Evolutionary conservation across 345 rosid species (phyloP).

Genomic region (Pistacia vera): DNA sequence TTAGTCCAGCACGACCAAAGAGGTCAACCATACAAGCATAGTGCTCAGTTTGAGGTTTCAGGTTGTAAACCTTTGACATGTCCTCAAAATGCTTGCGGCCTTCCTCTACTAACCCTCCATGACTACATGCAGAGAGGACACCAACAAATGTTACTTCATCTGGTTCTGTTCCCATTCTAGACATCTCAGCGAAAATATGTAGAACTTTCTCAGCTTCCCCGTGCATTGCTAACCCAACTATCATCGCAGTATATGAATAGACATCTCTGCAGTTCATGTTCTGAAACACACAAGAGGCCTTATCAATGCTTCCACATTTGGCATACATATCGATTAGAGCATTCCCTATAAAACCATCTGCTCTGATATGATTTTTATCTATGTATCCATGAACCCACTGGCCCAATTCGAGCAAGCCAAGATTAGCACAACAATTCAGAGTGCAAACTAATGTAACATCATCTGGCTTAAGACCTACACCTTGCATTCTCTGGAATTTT

Average conservation of each 20-base stretch:
- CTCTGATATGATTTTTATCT: conserved; percentile 34
- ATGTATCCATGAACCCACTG: conserved; percentile 53
- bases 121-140: conserved; percentile 55
- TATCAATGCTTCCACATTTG: conserved; percentile 51
- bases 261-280: conserved; percentile 44
- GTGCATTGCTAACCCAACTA: conserved; percentile 53
- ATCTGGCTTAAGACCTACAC: conserved; percentile 36
- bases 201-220: conserved; percentile 46
- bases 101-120: conserved; percentile 52
- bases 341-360: conserved; percentile 49
- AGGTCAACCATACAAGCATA: conserved; percentile 67
- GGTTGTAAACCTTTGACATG: conserved; percentile 44
- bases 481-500: conserved; percentile 41
- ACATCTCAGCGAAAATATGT: conserved; percentile 48
- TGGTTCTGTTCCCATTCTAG: conserved; percentile 34
- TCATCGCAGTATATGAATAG: conserved; percentile 55
- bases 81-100: conserved; percentile 47
- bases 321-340: conserved; percentile 63
- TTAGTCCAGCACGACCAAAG: conserved; percentile 52
- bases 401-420: conserved; percentile 50
- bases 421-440: conserved; percentile 50
- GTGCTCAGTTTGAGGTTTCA: conserved; percentile 57
- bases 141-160: conserved; percentile 59
- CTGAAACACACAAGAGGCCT: conserved; percentile 36
- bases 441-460: conserved; percentile 41